phyloP scores from a whole-genome alignment of 2,329 filamentous ascomycete genomes.

The Aspergillus quadricinctus region DNA sequence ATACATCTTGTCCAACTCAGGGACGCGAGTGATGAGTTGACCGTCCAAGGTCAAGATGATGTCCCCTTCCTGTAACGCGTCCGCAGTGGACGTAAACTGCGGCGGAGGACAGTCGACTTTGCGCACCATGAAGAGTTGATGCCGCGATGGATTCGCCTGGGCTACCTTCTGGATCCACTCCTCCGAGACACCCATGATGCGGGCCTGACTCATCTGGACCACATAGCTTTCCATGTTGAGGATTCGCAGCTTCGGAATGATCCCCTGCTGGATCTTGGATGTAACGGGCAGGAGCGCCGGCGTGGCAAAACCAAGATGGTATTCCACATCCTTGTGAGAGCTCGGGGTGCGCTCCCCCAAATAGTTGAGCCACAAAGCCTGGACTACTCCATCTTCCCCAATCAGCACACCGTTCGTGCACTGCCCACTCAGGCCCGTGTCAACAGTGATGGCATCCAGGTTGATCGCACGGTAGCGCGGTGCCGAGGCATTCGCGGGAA shows the following conservation, averaged over 20 bases:
- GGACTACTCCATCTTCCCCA: conserved; percentile 83
- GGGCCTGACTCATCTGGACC: conserved; percentile 93
- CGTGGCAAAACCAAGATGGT: conserved; percentile 87
- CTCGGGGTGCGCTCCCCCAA: conserved; percentile 79
- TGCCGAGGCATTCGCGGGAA: conserved; percentile 86
- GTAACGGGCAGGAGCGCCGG: conserved; percentile 87
- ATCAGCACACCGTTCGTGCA: conserved; percentile 93
- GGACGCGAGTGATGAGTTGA: conserved; percentile 87
- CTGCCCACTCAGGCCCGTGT: conserved; percentile 84
- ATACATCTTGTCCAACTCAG: conserved; percentile 96
- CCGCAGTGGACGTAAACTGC: conserved; percentile 41
- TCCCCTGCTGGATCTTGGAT: conserved; percentile 73
- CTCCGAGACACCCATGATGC: conserved; percentile 94
- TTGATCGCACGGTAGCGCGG: conserved; percentile 94
- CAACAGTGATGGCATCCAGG: conserved; percentile 93
- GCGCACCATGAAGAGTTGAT: conserved; percentile 97
- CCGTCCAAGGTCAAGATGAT: conserved; percentile 87
- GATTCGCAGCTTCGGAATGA: conserved; percentile 78
- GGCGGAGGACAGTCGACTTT: conserved; percentile 68
- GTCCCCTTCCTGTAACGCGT: conserved; percentile 79
- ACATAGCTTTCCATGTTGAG: conserved; percentile 91
- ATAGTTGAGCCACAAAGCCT: conserved; percentile 95
- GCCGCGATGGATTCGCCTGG: conserved; percentile 80
- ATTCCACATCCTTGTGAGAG: conserved; percentile 86
- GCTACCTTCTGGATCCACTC: conserved; percentile 93